Evolutionary conservation across 129 eudicot species (phyloP).

Genomic region (Lactuca saligna): DNA sequence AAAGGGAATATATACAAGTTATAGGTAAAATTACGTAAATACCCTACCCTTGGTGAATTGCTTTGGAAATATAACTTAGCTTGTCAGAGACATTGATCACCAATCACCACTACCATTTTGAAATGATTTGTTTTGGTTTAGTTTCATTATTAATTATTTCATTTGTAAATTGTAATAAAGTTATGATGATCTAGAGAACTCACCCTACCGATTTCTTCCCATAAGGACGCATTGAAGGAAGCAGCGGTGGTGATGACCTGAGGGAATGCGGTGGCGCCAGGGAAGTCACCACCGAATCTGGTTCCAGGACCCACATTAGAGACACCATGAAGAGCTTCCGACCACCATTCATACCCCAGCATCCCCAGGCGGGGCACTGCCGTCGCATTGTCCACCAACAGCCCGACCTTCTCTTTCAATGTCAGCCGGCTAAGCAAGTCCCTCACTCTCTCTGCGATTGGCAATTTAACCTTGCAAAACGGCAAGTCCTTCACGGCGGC

Average conservation of each 20-base stretch:
- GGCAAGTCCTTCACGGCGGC: slow-evolving; percentile 35
- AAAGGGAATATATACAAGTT: not conserved
- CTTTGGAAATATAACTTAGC: not conserved
- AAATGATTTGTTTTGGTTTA: no score
- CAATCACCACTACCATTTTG: no score
- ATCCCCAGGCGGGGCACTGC: slow-evolving; percentile 70
- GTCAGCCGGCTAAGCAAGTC: slow-evolving; percentile 64
- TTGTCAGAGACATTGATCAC: not conserved
- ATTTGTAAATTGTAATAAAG: not conserved
- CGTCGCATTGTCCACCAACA: slow-evolving; percentile 54
- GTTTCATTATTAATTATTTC: no score
- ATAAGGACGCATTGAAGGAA: slow-evolving; percentile 70
- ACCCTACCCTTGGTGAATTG: slow-evolving; percentile 16
- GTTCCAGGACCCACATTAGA: slow-evolving; percentile 83
- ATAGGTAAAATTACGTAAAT: slow-evolving; percentile 22
- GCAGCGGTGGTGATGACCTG: slow-evolving; percentile 84
- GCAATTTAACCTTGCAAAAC: slow-evolving; percentile 49
- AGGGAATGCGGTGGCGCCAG: slow-evolving; percentile 89
- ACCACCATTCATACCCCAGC: slow-evolving; percentile 73
- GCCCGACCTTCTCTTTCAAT: slow-evolving; percentile 58
- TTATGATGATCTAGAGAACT: not conserved
- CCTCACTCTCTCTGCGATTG: slow-evolving; percentile 41
- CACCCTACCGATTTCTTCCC: slow-evolving; percentile 88
- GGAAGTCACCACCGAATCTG: slow-evolving; percentile 68
- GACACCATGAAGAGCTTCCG: slow-evolving; percentile 90